These are phyloP conservation scores for Craterostigma plantagineum DNA, from an alignment of 257 asterid genomes.

Conservation along the genomic window DNA sequence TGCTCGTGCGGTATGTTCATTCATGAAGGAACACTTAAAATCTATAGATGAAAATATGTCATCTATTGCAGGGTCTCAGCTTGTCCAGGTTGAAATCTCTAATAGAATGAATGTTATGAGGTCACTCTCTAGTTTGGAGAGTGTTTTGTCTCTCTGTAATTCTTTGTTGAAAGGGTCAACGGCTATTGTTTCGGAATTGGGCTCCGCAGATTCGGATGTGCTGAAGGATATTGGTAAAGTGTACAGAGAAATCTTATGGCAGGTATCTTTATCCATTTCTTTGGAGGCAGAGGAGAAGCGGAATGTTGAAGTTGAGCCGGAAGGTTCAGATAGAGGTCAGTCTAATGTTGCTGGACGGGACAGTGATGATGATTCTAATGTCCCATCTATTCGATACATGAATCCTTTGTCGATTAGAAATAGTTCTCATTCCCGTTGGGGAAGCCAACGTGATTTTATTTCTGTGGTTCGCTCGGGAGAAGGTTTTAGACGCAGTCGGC, in stretches of 20 bases:
- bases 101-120: conserved; percentile 56
- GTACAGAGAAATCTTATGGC: conserved; percentile 77
- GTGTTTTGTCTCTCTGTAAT: conserved; percentile 62
- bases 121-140: conserved; percentile 78
- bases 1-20: conserved; percentile 85
- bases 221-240: conserved; percentile 79
- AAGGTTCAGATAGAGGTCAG: conserved; percentile 31
- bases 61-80: conserved; percentile 49
- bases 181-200: conserved; percentile 71
- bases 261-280: conserved; percentile 61
- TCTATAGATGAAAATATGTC: conserved; percentile 46
- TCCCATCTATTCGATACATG: conserved; percentile 55
- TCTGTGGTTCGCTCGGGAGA: conserved; percentile 82
- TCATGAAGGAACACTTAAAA: conserved; percentile 60
- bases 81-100: conserved; percentile 49
- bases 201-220: conserved; percentile 80
- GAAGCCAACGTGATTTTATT: conserved; percentile 64
- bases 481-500: conserved; percentile 72
- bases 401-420: conserved; percentile 63
- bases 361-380: conserved; percentile 70
- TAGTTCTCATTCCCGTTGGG: conserved; percentile 59
- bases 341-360: conserved; percentile 72
- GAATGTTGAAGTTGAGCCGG: conserved; percentile 44
- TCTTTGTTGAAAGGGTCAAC: conserved; percentile 72
- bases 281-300: conserved; percentile 55